These are phyloP conservation scores for Hypoxylon subgilvum DNA, from an alignment of 495 filamentous ascomycete species.

Conservation along the genomic window DNA sequence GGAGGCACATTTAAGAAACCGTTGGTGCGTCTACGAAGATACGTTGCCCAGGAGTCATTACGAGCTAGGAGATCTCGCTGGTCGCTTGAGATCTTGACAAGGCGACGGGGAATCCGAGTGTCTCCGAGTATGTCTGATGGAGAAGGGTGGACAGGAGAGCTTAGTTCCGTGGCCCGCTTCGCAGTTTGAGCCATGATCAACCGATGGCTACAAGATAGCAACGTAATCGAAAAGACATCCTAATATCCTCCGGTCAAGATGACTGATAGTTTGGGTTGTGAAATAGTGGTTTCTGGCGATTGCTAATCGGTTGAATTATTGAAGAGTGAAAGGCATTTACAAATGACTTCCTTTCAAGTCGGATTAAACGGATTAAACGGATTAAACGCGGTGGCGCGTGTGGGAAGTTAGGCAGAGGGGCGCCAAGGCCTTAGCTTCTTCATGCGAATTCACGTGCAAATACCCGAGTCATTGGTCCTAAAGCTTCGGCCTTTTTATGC, in stretches of 20 bases:
- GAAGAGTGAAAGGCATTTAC: too few relatives aligned
- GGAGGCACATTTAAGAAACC: conserved; percentile 48
- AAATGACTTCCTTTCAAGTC: too few relatives aligned
- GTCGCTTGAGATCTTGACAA: conserved; percentile 62
- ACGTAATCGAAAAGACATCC: too few relatives aligned
- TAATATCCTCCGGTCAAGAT: too few relatives aligned
- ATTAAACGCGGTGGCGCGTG: conserved; percentile 32
- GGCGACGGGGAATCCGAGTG: conserved; percentile 17
- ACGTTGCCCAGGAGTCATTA: conserved; percentile 49
- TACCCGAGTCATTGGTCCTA: conserved; percentile 10
- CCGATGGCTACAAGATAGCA: neutral
- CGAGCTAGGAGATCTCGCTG: conserved; percentile 65
- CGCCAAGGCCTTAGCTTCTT: neutral
- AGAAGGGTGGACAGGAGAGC: conserved; percentile 10
- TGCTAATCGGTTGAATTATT: too few relatives aligned
- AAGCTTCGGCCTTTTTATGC: conserved; percentile 10
- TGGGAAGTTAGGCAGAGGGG: conserved; percentile 3
- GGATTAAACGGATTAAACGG: too few relatives aligned
- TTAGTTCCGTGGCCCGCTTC: neutral
- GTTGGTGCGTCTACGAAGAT: conserved; percentile 4
- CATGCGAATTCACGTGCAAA: conserved; percentile 42
- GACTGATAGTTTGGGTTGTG: too few relatives aligned
- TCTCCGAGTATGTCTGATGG: conserved; percentile 24
- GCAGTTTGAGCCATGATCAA: conserved; percentile 23
- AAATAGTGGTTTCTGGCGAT: too few relatives aligned